Evolutionary conservation across 2,329 filamentous ascomycete species (phyloP), one percentile per base, ranked within the genome.

Genomic region (Alternaria sp.): DNA sequence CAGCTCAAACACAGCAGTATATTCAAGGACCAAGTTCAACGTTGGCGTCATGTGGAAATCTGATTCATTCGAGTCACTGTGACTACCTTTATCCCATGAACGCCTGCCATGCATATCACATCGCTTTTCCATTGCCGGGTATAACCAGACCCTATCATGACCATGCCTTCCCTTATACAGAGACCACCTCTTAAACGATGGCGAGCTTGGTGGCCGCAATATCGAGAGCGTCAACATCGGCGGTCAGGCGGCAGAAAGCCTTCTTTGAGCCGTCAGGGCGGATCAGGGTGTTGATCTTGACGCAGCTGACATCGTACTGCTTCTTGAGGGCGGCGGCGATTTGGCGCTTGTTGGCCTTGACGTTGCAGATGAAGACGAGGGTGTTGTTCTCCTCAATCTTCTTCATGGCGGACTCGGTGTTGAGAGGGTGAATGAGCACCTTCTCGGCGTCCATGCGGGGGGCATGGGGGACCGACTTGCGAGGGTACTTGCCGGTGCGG

Each of bases 351-450:
- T 99, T 99, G 82, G 94, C 89, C 76, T 79, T 79, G 82, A 94
- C 85, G 74, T 97, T 91, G 79, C 96, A 92, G 75, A 97, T 96
- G 88, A 97, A 97, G 80, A 96, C 92, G 52, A 99, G 89, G 72
- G 95, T 99, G 89, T 99, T 99, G 89, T 99, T 93, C 90, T 99
- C 95, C 88, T 99, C 95, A 76, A 99, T 97, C 91, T 97, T 97
- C 92, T 99, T 99, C 94, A 99, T 98, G 78, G 96, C 95, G 79
- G 90, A 95, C 90, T 99, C 95, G 63, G 95, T 99, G 90, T 99
- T 99, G 80, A 99, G 88, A 72, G 95, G 74, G 95, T 97, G 92
- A 79, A 98, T 86, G 82, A 99, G 90, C 81, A 98, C 87, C 89
- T 96, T 97, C 88, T 93, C 91, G 85, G 94, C 91, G 84, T 99